Percentiles rank a stretch among this genome's conserved stretches.
Evolutionary conservation across 2,329 filamentous ascomycete genomes (phyloP).

Genomic region (Thelonectria rubi): DNA sequence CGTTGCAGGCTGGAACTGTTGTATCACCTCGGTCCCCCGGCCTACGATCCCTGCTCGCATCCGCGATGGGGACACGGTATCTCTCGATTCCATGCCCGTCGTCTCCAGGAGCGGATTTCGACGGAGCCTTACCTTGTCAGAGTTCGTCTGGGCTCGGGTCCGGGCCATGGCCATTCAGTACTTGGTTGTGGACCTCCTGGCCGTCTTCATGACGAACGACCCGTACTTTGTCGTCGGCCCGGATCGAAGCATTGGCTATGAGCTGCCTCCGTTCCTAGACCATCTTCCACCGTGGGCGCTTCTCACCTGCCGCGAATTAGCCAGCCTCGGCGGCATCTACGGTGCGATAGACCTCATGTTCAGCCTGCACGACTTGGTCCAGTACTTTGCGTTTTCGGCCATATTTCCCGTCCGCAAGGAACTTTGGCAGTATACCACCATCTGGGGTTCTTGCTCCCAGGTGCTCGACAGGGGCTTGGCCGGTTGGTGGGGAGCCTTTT

Average conservation of each 20-base stretch:
- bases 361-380: constrained; percentile 65
- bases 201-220: constrained; percentile 76
- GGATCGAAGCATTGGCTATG: constrained; percentile 43
- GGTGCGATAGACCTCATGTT: constrained; percentile 69
- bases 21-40: constrained; percentile 60
- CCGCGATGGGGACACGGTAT: constrained; percentile 48
- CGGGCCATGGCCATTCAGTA: constrained; percentile 64
- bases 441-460: constrained; percentile 62
- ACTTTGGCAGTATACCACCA: constrained; percentile 63
- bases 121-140: constrained; percentile 52
- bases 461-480: constrained; percentile 76
- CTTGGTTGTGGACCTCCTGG: constrained; percentile 74
- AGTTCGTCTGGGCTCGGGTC: constrained; percentile 58
- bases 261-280: constrained; percentile 54
- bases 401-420: constrained; percentile 61
- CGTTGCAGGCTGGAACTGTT: constrained; percentile 64
- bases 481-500: constrained; percentile 86
- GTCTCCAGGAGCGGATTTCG: constrained; percentile 57
- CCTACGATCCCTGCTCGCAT: constrained; percentile 51
- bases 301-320: constrained; percentile 62
- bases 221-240: constrained; percentile 75
- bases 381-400: constrained; percentile 58
- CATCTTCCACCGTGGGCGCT: constrained; percentile 56
- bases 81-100: constrained; percentile 53
- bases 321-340: constrained; percentile 66